Conservation (phyloP, 2,329 filamentous ascomycete genomes). For the Aspergillus fischeri region DNA sequence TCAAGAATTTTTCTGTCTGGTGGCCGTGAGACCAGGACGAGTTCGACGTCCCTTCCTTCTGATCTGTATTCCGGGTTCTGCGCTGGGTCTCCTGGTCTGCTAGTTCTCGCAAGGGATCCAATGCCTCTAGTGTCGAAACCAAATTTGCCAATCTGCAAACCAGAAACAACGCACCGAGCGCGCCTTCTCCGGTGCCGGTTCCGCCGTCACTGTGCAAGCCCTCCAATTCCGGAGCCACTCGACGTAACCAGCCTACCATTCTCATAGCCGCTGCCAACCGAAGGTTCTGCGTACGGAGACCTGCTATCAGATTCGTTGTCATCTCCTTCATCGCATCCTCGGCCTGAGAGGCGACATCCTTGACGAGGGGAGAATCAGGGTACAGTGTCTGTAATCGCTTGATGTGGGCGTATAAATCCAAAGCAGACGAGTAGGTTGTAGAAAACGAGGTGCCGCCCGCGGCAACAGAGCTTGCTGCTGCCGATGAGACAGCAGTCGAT, state of each 20-base stretch:
- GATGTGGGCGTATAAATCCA: conserved; percentile 93
- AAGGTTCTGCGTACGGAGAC: conserved; percentile 70
- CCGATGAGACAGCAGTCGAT: conserved; percentile 61
- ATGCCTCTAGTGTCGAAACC: conserved; percentile 70
- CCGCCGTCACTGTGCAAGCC: conserved; percentile 28
- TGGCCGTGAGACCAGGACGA: conserved; percentile 58
- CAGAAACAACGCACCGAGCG: conserved; percentile 78
- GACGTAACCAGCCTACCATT: conserved; percentile 84
- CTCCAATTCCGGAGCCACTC: conserved; percentile 78
- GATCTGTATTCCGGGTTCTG: conserved; percentile 30
- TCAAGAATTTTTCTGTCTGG: conserved; percentile 90
- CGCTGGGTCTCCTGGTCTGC: conserved; percentile 75
- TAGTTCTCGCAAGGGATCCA: conserved; percentile 80
- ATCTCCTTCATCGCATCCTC: conserved; percentile 85
- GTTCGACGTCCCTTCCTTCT: conserved; percentile 17
- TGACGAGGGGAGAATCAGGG: conserved; percentile 70
- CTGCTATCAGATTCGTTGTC: conserved; percentile 75
- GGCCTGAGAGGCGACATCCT: conserved; percentile 69
- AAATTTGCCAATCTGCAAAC: conserved; percentile 80
- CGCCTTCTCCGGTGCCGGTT: conserved; percentile 53
- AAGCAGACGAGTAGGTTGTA: conserved; percentile 78
- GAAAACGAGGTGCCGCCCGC: conserved; percentile 43
- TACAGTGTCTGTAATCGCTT: conserved; percentile 79
- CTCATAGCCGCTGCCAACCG: conserved; percentile 88
- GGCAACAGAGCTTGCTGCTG: conserved; percentile 33